phyloP scores from a whole-genome alignment of 768 basidiomycete genomes.

The Xerocomellus dryophilus region DNA sequence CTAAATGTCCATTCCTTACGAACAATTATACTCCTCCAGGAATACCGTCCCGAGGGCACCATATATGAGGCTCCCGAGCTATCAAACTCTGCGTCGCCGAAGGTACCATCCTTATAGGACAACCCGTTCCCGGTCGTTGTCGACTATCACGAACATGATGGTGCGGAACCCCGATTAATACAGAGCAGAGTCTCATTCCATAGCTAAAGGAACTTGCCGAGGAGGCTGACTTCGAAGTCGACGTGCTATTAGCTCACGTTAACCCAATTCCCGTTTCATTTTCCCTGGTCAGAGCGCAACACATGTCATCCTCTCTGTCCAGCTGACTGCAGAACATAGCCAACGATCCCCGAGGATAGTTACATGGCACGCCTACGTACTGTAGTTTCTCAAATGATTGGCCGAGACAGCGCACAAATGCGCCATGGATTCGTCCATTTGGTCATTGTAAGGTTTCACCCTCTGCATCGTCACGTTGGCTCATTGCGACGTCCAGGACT shows the following conservation, averaged over 20 bases:
- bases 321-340: conserved; percentile 11
- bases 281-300: conserved; percentile 14
- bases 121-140: not conserved
- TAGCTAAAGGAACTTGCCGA: conserved; percentile 13
- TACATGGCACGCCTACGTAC: conserved; percentile 17
- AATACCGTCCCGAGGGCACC: conserved; percentile 5
- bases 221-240: conserved; percentile 6
- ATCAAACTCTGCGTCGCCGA: conserved; percentile 13
- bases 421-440: conserved; percentile 19
- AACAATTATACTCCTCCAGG: conserved; percentile 10
- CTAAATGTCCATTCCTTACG: conserved; percentile 22
- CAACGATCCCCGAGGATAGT: conserved; percentile 17
- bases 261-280: conserved; percentile 4
- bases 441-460: conserved; percentile 16
- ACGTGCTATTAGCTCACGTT: not conserved
- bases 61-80: conserved; percentile 24
- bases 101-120: conserved; percentile 25
- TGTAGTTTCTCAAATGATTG: conserved; percentile 20
- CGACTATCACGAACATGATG: conserved; percentile 1
- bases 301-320: not conserved
- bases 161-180: conserved; percentile 1
- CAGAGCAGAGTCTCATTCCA: conserved; percentile 4
- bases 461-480: not conserved
- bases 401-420: conserved; percentile 9
- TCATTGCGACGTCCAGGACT: conserved; percentile 20